Evolutionary conservation across 169 alveolate genomes (phyloP), one percentile per base, ranked within the genome.

Genomic region (Plasmodium vivax): DNA sequence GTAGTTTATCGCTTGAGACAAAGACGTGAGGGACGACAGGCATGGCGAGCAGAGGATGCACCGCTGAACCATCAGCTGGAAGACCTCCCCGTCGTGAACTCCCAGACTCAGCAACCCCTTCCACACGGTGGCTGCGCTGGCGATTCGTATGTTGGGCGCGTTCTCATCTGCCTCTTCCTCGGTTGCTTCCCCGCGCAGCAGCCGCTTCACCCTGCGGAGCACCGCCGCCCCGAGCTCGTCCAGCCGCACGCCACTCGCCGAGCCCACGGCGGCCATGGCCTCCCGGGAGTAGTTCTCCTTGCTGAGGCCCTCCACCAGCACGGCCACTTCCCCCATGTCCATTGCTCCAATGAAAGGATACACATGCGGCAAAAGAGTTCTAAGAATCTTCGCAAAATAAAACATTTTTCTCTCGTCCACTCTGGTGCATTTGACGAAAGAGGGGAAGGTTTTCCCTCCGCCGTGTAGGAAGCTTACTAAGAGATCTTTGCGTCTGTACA

Each of bases 1-100:
- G 68, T 85, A 85, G 62, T 73, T 38, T 74, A 85, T 85, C 38
- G 85, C 58, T 51, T 85, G 93, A n/a, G 75, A 85, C 27, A 85
- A 36, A 12, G 68, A 14, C 34, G 38, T 14, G 34, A 85, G 23
- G 10, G 93, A 85, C 58, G 77, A 9, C 47, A 47, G 41, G 62
- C 34, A 85, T 74, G 23, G 16, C 19, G 10, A 36, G 38, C 54
- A 79, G 12, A 85, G 82, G 12, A 85, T 74, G 41, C 75, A 75
- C 14, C 79, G 75, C 27, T 85, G 54, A 36, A 85, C 36, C 34
- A 85, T 75, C 62, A 85, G 19, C 51, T 85, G 10, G 68, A 74
- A 47, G 12, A 85, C 7, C n/a, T 23, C 41, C 30, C 74, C 16
- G 62, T 85, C 80, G 19, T 62, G 41, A 27, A 47, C 19, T 32